Conservation (phyloP, 2,329 filamentous ascomycete species). For the Helminthosporium solani region DNA sequence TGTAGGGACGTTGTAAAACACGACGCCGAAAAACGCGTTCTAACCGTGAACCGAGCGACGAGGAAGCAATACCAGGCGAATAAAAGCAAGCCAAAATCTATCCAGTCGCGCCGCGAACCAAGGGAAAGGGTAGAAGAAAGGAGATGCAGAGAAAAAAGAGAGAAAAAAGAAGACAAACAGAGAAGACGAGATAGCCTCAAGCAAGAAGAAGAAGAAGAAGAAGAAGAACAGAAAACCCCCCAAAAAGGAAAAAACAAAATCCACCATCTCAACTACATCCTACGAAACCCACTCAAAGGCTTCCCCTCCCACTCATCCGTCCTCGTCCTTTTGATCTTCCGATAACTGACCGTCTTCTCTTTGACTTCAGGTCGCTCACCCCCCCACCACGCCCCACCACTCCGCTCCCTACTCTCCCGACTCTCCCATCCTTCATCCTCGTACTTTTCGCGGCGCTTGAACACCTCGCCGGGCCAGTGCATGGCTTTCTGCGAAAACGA, state of each 20-base stretch:
- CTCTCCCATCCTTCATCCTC: constrained; percentile 29
- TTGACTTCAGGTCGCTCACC: constrained; percentile 12
- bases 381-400: constrained; percentile 11
- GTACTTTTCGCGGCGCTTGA: constrained; percentile 28
- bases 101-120: too few relatives aligned
- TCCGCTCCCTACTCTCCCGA: constrained; percentile 22
- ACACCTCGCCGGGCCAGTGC: constrained; percentile 22
- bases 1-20: too few relatives aligned
- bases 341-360: constrained; percentile 25
- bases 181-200: too few relatives aligned
- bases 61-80: too few relatives aligned
- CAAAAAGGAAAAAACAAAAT: not conserved
- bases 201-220: not conserved
- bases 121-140: too few relatives aligned
- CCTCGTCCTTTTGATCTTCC: constrained; percentile 29
- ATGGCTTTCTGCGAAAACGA: constrained; percentile 11
- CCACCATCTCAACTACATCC: not conserved
- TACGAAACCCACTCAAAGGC: constrained; percentile 25
- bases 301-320: constrained; percentile 35
- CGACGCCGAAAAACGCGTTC: too few relatives aligned
- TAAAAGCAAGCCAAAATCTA: too few relatives aligned
- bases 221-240: not conserved
- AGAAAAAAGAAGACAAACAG: too few relatives aligned
- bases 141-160: too few relatives aligned
- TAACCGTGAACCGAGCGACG: too few relatives aligned